Base-by-base conservation (phyloP, 2,329 filamentous ascomycete species). In the Sclerotinia spermophila region DNA sequence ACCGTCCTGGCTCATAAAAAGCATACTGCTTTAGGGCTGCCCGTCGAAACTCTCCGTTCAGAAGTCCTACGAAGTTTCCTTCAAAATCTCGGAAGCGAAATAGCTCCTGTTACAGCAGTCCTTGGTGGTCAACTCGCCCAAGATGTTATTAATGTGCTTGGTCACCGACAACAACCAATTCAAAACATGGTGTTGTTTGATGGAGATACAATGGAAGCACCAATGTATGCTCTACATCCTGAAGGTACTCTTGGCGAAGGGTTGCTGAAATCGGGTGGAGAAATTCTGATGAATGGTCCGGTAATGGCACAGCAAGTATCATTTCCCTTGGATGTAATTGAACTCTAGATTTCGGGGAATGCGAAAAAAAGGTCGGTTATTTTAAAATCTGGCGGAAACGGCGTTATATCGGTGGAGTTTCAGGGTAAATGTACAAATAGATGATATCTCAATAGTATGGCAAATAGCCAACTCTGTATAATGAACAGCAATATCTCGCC, bases 101-200 rank as follows among this genome's bases (percentile, higher is more conserved):
- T 98, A 53, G 90, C 92, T 19, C 94, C 96, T 11, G 93, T 97
- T 13, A 90, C 92, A 0, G 94, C 96, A 2, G 93, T 97, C 71
- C 84, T 99, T 17, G 96, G 96, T 64, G 96, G 94, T 15, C 89
- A 94, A 80, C 86, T 99, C 24, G 93, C 95, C 0, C 96, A 99
- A 82, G 96, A 99, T 79, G 94, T 97, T 67, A 98, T 99, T 82
- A 98, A 98, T 77, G 94, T 97, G 44, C 86, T 98, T 8, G 93
- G 94, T 64, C 89, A 92, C 79, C 89, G 92, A 55, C 94, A 98
- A 82, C 96, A 97, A 81, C 96, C 96, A 0, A 91, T 99, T 56
- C 96, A 99, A 82, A 99, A 99, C 80, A 89, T 97, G 79, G 87
- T 97, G 65, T 84, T 98, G 30, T 97, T 98, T 77, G 94, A 98